Evolutionary conservation across 805 yeast genomes (phyloP), one percentile per base, ranked within the genome.

Genomic region (Saturnispora hagleri): DNA sequence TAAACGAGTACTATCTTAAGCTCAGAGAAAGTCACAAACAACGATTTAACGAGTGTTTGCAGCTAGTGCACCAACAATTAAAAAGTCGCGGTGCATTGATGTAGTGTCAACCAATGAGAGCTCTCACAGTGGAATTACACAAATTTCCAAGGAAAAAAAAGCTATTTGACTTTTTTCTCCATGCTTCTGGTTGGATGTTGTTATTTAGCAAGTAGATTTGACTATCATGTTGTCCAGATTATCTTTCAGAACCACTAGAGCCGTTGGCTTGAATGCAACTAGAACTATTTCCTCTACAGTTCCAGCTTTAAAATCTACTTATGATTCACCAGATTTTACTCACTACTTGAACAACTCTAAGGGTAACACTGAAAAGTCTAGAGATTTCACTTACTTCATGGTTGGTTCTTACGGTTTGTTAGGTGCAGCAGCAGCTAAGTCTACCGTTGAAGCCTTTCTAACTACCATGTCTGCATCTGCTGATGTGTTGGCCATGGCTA

Each of bases 401-500:
- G 91, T 93, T 61, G 99, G 99, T 61, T 83, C 97, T 44, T 77
- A 89, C 70, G 98, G 97, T 69, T 72, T 89, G 62, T 74, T 90
- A 61, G 76, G 88, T 43, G 95, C 97, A 50, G 96, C 90, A 52
- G 95, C 95, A 66, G 97, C 97, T 67, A 88, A 90, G 73, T 86
- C 96, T 49, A 89, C 97, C 47, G 97, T 90, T 50, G 95, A 91
- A 76, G 79, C 91, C 35, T 93, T 93, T 76, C 77, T 93, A 62
- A 76, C 87, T 55, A 80, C 97, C 59, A 84, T 90, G 95, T 81
- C 96, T 60, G 99, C 99, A 35, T 90, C 99, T 56, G 96, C 97
- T 59, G 99, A 93, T 77, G 96, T 93, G 55, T 81, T 93, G 75
- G 99, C 99, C 56, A 84, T 93, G 96, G 99, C 99, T 63, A 93